Evolutionary conservation across 2,329 filamentous ascomycete genomes (phyloP).

Genomic region (Colletotrichum spaethianum): DNA sequence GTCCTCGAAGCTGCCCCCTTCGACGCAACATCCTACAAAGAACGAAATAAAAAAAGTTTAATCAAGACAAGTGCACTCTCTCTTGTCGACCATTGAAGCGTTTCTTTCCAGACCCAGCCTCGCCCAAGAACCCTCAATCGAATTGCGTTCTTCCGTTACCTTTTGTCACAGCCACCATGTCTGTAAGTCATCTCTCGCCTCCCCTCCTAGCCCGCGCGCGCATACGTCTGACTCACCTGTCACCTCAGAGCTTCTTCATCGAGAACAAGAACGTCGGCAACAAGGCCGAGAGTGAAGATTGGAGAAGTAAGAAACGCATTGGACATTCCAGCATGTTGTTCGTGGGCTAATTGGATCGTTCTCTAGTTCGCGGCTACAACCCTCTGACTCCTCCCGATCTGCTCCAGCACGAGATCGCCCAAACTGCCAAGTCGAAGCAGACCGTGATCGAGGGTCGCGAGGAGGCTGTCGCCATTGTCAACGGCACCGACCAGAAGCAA

Average conservation of each 20-base stretch:
- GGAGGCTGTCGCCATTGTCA: constrained; percentile 78
- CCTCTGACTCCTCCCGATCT: constrained; percentile 93
- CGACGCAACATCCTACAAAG: constrained; percentile 18
- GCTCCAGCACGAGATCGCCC: constrained; percentile 91
- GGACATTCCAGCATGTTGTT: background rate
- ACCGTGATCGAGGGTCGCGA: constrained; percentile 75
- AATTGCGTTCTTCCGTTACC: constrained; percentile 5
- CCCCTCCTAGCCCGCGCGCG: constrained; percentile 9
- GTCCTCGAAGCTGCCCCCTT: constrained; percentile 29
- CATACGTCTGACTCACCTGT: constrained; percentile 45
- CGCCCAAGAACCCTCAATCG: background rate
- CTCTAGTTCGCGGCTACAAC: constrained; percentile 87
- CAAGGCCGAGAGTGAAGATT: constrained; percentile 81
- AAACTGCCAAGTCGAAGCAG: constrained; percentile 68
- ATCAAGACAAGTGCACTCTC: background rate
- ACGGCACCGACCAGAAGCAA: constrained; percentile 73
- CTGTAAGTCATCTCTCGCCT: constrained; percentile 48
- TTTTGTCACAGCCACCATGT: constrained; percentile 47
- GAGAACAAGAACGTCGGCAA: constrained; percentile 86
- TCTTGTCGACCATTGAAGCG: background rate
- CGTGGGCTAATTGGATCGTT: constrained; percentile 45
- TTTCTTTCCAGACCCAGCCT: background rate
- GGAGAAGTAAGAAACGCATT: constrained; percentile 75
- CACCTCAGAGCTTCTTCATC: constrained; percentile 75
- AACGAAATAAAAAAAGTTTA: constrained; percentile 26